Base-by-base conservation (phyloP, 1,284 basidiomycete species). In the Chondrostereum purpureum region DNA sequence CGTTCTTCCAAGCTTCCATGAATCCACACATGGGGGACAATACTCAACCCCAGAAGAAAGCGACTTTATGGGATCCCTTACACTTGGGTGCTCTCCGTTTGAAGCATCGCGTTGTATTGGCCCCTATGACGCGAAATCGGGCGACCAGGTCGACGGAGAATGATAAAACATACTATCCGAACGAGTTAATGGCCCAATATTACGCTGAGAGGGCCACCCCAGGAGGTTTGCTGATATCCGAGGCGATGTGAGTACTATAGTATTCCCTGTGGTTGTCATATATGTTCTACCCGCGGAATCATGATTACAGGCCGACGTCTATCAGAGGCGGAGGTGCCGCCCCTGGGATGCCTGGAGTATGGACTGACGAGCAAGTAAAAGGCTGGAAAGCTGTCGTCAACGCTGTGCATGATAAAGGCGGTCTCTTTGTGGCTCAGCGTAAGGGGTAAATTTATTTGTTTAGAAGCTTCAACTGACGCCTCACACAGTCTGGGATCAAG, bases 61-160 rank as follows among this genome's bases (percentile, higher is more conserved):
- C 27, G n/a, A 31, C 27, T 8, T 8, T 31, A 31, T 31, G 27
- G 27, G 27, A 31, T n/a, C 27, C 27, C n/a, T n/a, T 31, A 8
- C 8, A 31, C 27, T 8, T 31, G 27, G 27, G 27, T n/a, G 27
- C 27, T 8, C 27, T 38, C 17, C 8, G 10, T 8, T 16, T 38
- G 10, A 8, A 38, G 36, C 36, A 38, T 16, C 12, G 36, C 10
- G 36, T 38, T 16, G 36, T 38, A 10, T 19, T 38, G 10, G 36
- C 36, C 10, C 36, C 36, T 10, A n/a, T 38, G 36, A 38, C 36
- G 10, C 12, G 36, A 38, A 38, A 38, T 19, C 36, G 36, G 16
- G 12, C n/a, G 12, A 38, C 36, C 10, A 8, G 8, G 16, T n/a
- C 12, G 10, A 16, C n/a, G 8, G 8, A 31, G n/a, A 8, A 31